Base-by-base conservation (phyloP, 2,329 filamentous ascomycete species). In the Magnaporthiopsis rhizophila region DNA sequence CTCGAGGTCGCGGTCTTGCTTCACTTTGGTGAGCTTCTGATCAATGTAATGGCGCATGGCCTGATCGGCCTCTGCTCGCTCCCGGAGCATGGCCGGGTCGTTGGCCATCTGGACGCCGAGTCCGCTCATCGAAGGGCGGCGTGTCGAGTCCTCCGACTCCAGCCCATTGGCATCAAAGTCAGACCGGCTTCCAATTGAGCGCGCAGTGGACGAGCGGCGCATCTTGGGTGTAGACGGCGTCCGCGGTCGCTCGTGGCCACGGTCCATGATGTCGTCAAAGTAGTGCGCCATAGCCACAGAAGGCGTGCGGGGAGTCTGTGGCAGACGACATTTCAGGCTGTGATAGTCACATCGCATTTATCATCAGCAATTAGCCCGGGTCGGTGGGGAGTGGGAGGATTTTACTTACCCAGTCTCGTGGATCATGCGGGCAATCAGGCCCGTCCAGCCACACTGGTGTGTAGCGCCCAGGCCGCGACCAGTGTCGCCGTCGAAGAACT, bases 401-500 rank as follows among this genome's bases (percentile, higher is more conserved):
- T 56, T 13, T 58, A 78, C 88, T 80, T 87, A 95, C 91, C 93
- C 94, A 69, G 94, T 97, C 73, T 98, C 95, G 71, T 98, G 94
- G 66, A 98, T 98, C 86, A 98, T 90, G 77, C 96, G 93, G 32
- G 94, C 94, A 74, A 98, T 92, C 69, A 98, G 77, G 30, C 94
- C 94, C 53, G 94, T 97, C 94, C 95, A 98, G 62, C 94, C 94
- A 73, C 92, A 97, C 76, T 98, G 95, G 76, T 98, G 95, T 61
- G 89, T 94, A 53, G 94, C 92, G 65, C 94, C 94, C 1, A 98
- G 83, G 21, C 95, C 94, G 69, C 92, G 89, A 18, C 94, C 94
- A 62, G 83, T 88, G 74, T 98, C 93, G 56, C 92, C 94, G 73
- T 98, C 94, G 73, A 98, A 98, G 81, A 96, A 98, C 75, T 98